Conservation (phyloP, 257 asterid genomes). For the Petunia axillaris region DNA sequence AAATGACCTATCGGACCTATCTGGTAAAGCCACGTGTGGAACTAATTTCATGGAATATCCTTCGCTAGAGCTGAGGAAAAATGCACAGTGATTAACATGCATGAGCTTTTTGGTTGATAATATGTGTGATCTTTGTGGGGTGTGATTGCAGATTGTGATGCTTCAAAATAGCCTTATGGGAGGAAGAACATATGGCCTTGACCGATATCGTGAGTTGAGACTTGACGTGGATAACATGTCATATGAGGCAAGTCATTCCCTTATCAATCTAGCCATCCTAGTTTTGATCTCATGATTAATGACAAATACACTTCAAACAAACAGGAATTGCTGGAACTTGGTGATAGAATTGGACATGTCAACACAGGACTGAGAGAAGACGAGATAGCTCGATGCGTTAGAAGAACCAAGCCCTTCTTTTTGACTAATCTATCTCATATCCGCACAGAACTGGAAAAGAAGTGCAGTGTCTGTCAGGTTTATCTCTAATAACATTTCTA, state of each 20-base stretch:
- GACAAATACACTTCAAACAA: neutral
- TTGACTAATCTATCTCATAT: constrained; percentile 39
- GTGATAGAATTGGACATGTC: constrained; percentile 88
- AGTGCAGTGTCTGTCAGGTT: constrained; percentile 97
- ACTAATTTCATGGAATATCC: neutral
- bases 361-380: constrained; percentile 87
- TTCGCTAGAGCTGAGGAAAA: neutral
- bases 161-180: constrained; percentile 73
- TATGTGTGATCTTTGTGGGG: constrained; percentile 13
- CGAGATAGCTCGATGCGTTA: constrained; percentile 62
- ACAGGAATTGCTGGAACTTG: constrained; percentile 93
- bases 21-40: neutral
- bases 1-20: too few species aligned
- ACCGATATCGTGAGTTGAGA: constrained; percentile 71
- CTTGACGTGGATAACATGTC: constrained; percentile 90
- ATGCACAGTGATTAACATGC: neutral
- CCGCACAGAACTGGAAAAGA: constrained; percentile 56
- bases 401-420: constrained; percentile 50
- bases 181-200: constrained; percentile 56
- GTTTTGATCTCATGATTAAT: neutral
- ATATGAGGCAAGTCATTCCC: constrained; percentile 66
- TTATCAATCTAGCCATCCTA: constrained; percentile 15
- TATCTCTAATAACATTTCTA: neutral
- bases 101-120: neutral
- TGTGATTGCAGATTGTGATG: constrained; percentile 65